Conservation (phyloP, 192 early-diverging fungal species). For the Entomortierella lignicola region DNA sequence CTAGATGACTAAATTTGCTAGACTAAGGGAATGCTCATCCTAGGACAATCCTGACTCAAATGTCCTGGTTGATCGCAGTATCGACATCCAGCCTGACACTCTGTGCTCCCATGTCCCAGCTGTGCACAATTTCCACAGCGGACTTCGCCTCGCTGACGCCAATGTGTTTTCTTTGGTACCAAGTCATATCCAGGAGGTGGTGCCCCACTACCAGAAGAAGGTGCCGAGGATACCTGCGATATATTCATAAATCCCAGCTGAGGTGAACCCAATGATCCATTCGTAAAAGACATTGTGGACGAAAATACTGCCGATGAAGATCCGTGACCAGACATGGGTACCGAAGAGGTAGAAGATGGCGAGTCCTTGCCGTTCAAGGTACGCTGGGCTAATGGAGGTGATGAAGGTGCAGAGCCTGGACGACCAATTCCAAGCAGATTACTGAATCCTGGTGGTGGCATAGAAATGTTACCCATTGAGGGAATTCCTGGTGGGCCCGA, state of each 20-base stretch:
- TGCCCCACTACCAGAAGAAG: constrained; percentile 3
- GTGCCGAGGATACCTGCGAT: constrained; percentile 21
- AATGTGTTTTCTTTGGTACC: constrained; percentile 34
- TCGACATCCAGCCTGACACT: constrained; percentile 55
- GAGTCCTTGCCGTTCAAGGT: constrained; percentile 19
- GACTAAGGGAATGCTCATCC: constrained; percentile 6
- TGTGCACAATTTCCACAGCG: constrained; percentile 66
- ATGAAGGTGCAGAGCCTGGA: constrained; percentile 37
- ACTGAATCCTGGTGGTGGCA: constrained; percentile 44
- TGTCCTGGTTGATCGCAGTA: constrained; percentile 52
- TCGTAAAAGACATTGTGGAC: constrained; percentile 5
- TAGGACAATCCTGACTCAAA: constrained; percentile 55
- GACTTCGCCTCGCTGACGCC: constrained; percentile 42
- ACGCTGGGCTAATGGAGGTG: constrained; percentile 24
- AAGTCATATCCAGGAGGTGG: constrained; percentile 33
- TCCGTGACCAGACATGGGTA: constrained; percentile 3
- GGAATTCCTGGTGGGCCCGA: constrained; percentile 36
- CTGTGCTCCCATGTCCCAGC: constrained; percentile 58
- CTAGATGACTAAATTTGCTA: background rate
- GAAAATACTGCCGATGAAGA: constrained; percentile 7
- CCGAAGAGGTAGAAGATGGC: constrained; percentile 7
- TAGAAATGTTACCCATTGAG: constrained; percentile 10
- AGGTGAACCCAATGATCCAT: constrained; percentile 27
- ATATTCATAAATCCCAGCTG: constrained; percentile 11
- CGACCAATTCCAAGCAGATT: constrained; percentile 39